Percentiles rank a stretch among this genome's conserved stretches.
Evolutionary conservation across 192 early-diverging fungal species (phyloP).

Genomic region (Backusella mclennaniae): DNA sequence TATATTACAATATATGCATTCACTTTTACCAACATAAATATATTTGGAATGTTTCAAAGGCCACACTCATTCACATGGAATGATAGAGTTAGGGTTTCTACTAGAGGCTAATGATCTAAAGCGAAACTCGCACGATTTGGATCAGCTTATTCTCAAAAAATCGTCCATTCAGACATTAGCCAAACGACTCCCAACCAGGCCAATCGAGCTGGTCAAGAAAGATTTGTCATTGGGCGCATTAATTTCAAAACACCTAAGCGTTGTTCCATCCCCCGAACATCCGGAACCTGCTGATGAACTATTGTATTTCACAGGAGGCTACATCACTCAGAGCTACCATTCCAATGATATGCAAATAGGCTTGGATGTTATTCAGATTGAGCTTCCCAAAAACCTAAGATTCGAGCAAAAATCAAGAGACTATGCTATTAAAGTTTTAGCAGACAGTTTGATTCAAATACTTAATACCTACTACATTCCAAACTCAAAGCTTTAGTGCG

Average conservation of each 20-base stretch:
- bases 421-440: background rate
- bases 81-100: constrained; percentile 6
- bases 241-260: background rate
- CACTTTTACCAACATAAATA: background rate
- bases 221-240: background rate
- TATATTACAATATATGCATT: background rate
- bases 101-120: background rate
- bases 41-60: background rate
- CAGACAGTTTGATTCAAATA: background rate
- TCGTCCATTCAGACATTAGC: constrained; percentile 11
- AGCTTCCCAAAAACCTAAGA: background rate
- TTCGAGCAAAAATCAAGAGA: background rate
- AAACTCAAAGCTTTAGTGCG: background rate
- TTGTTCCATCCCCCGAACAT: background rate
- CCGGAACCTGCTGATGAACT: background rate
- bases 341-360: background rate
- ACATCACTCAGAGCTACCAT: background rate
- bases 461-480: background rate
- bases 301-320: constrained; percentile 5
- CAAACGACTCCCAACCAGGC: background rate
- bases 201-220: background rate
- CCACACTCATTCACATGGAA: background rate
- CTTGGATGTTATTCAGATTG: constrained; percentile 7
- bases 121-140: background rate
- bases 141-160: background rate